Percentiles rank a stretch among this genome's conserved stretches.
Evolutionary conservation across 208 protist genomes (phyloP).

Genomic region (Leishmania tarentolae): DNA sequence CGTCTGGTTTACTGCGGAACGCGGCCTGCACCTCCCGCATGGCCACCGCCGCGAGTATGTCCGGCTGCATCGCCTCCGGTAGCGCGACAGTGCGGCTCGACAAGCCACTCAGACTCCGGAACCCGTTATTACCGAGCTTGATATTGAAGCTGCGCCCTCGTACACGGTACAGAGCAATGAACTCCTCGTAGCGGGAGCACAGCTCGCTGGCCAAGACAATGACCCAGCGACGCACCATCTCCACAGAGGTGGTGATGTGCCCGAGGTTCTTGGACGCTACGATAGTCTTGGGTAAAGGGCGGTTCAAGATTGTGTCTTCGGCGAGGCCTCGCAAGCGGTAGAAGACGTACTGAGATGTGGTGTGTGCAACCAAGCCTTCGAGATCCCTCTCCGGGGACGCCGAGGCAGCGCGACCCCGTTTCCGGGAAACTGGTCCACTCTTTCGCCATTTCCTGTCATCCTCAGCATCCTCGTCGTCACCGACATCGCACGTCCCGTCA

Average conservation of each 20-base stretch:
- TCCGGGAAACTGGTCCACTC: background rate
- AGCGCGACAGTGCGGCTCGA: conserved; percentile 42
- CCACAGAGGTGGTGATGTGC: conserved; percentile 24
- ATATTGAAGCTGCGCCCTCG: conserved; percentile 55
- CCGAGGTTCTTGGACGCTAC: conserved; percentile 73
- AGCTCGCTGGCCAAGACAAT: conserved; percentile 65
- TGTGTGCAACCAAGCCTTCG: background rate
- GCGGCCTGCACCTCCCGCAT: conserved; percentile 19
- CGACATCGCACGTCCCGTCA: conserved; percentile 2
- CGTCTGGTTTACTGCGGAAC: background rate
- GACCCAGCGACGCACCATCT: conserved; percentile 54
- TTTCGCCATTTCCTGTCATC: conserved; percentile 6
- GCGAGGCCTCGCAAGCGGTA: conserved; percentile 51
- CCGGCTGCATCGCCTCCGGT: conserved; percentile 45
- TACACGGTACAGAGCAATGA: conserved; percentile 34
- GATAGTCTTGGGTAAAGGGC: conserved; percentile 51
- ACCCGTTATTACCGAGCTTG: conserved; percentile 54
- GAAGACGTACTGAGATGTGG: conserved; percentile 34
- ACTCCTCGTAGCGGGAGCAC: conserved; percentile 50
- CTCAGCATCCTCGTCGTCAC: conserved; percentile 19
- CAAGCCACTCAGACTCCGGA: conserved; percentile 36
- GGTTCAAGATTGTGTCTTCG: conserved; percentile 43
- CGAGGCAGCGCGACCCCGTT: background rate
- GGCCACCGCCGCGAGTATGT: conserved; percentile 20
- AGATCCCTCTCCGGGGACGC: background rate